phyloP scores from a whole-genome alignment of 2,329 filamentous ascomycete genomes.

The Pyricularia pennisetigena region DNA sequence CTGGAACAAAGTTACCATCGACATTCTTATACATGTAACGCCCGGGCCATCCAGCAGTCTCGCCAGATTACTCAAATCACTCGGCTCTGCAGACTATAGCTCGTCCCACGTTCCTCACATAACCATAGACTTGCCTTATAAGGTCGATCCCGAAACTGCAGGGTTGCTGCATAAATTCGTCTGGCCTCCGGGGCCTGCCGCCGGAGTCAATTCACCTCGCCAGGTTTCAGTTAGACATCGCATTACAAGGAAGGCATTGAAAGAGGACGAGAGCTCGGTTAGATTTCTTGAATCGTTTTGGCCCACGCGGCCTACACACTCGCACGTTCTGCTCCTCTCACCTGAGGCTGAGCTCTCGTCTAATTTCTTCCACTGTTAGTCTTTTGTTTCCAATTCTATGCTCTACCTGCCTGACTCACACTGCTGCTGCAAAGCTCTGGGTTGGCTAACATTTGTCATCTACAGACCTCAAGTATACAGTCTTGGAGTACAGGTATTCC shows the following conservation, averaged over 20 bases:
- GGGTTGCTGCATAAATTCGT: constrained; percentile 52
- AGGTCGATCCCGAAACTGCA: constrained; percentile 55
- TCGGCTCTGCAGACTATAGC: constrained; percentile 66
- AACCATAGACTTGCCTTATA: constrained; percentile 71
- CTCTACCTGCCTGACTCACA: neutral
- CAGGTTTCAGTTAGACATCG: constrained; percentile 66
- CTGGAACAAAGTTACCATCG: constrained; percentile 71
- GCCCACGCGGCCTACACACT: constrained; percentile 51
- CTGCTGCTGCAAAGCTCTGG: neutral
- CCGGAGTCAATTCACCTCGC: constrained; percentile 25
- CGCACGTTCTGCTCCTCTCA: constrained; percentile 78
- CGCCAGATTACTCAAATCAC: constrained; percentile 65
- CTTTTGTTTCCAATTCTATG: too few relatives aligned
- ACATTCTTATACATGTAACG: constrained; percentile 75
- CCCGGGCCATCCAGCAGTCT: constrained; percentile 63
- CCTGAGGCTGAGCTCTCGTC: constrained; percentile 71
- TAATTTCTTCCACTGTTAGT: constrained; percentile 68
- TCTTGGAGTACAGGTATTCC: constrained; percentile 73
- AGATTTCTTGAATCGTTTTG: constrained; percentile 84
- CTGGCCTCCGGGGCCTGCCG: constrained; percentile 49
- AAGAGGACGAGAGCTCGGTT: constrained; percentile 60
- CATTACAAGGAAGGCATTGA: constrained; percentile 49
- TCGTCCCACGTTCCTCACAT: constrained; percentile 61
- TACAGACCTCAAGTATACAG: constrained; percentile 61
- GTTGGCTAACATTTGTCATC: neutral